These are phyloP conservation scores for Diaporthe sp. DNA, from an alignment of 2,329 filamentous ascomycete genomes.

Conservation along the genomic window DNA sequence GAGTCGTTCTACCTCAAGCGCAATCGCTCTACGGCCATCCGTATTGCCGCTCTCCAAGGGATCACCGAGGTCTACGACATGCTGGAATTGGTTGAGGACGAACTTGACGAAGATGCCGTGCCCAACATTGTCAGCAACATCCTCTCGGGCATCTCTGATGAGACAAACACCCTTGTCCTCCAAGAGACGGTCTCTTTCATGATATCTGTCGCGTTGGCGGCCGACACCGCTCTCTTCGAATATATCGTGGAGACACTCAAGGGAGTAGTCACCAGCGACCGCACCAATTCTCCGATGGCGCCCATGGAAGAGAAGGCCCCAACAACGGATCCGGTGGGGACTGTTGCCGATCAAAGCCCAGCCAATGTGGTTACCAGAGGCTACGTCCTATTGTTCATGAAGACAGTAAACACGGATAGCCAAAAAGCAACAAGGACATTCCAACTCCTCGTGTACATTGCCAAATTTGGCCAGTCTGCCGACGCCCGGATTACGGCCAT, in stretches of 20 bases:
- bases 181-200: slow-evolving; percentile 73
- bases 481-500: slow-evolving; percentile 80
- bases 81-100: slow-evolving; percentile 66
- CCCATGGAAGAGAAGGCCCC: slow-evolving; percentile 41
- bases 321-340: slow-evolving; percentile 42
- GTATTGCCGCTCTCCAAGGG: slow-evolving; percentile 70
- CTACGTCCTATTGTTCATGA: slow-evolving; percentile 81
- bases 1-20: slow-evolving; percentile 72
- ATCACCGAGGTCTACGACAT: slow-evolving; percentile 70
- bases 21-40: slow-evolving; percentile 68
- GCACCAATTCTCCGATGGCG: slow-evolving; percentile 54
- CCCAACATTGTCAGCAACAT: slow-evolving; percentile 70
- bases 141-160: slow-evolving; percentile 68
- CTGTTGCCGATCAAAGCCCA: slow-evolving; percentile 58
- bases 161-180: slow-evolving; percentile 73
- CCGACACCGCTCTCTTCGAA: slow-evolving; percentile 68
- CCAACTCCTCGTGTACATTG: slow-evolving; percentile 72
- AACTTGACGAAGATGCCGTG: slow-evolving; percentile 67
- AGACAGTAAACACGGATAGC: slow-evolving; percentile 73
- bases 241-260: slow-evolving; percentile 65
- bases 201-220: slow-evolving; percentile 71
- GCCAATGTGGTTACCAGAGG: slow-evolving; percentile 78
- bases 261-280: slow-evolving; percentile 61
- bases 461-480: slow-evolving; percentile 65
- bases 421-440: slow-evolving; percentile 73